Percentiles rank a stretch among this genome's conserved stretches.
These are phyloP conservation scores for Leishmania braziliensis DNA, from an alignment of 208 protist genomes.

Conservation along the genomic window DNA sequence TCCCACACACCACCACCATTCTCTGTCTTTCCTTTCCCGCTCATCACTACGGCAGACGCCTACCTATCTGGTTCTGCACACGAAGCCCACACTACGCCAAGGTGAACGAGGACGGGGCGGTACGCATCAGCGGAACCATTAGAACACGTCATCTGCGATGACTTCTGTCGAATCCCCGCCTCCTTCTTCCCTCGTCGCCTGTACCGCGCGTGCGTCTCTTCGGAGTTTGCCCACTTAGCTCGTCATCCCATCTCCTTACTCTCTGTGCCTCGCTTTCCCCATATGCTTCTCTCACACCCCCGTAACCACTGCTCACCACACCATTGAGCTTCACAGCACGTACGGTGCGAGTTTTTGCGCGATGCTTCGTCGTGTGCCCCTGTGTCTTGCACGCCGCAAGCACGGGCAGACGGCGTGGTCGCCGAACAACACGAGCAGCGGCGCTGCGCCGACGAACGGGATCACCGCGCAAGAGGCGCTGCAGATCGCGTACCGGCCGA, in stretches of 20 bases:
- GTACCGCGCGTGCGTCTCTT: background rate
- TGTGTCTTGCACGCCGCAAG: constrained; percentile 47
- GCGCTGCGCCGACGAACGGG: constrained; percentile 67
- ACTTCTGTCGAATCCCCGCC: background rate
- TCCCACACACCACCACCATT: background rate
- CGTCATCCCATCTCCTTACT: background rate
- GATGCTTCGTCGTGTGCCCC: constrained; percentile 31
- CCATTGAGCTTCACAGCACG: background rate
- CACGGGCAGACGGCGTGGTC: constrained; percentile 80
- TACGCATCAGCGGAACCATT: background rate
- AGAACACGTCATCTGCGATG: background rate
- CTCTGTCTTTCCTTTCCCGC: background rate
- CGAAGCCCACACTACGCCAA: background rate
- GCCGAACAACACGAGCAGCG: constrained; percentile 61
- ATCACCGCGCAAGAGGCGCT: constrained; percentile 79
- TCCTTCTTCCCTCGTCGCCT: background rate
- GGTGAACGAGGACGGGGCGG: background rate
- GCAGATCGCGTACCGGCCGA: constrained; percentile 83
- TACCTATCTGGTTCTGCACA: background rate
- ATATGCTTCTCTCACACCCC: background rate
- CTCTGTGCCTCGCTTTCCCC: background rate
- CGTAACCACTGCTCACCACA: background rate
- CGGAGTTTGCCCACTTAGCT: background rate
- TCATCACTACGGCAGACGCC: background rate
- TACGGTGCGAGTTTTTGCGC: background rate